phyloP scores from a whole-genome alignment of 768 basidiomycete species.

The Nidularia sp. region DNA sequence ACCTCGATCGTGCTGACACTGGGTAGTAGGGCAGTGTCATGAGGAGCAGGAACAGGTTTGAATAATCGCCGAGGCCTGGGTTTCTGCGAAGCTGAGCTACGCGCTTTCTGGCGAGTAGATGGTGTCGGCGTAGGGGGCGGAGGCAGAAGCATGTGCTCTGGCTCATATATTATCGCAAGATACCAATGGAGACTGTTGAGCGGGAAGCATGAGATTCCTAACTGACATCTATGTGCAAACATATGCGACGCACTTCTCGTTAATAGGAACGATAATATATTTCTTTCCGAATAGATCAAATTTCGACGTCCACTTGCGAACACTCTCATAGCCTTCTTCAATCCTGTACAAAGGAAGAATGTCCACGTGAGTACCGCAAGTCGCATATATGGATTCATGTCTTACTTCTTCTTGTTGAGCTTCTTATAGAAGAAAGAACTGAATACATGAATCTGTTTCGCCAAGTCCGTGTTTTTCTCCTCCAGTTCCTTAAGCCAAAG shows the following conservation, averaged over 20 bases:
- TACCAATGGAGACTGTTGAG: slow-evolving; percentile 88
- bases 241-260: slow-evolving; percentile 70
- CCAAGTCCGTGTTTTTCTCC: slow-evolving; percentile 51
- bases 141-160: slow-evolving; percentile 56
- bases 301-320: slow-evolving; percentile 92
- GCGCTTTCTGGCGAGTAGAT: not conserved
- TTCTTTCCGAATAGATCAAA: slow-evolving; percentile 87
- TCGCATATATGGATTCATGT: not conserved
- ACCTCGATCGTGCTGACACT: too few species aligned
- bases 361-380: not conserved
- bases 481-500: slow-evolving; percentile 65
- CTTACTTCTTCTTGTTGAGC: slow-evolving; percentile 66
- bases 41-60: too few species aligned
- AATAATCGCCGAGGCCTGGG: not conserved
- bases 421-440: slow-evolving; percentile 99
- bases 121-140: slow-evolving; percentile 10
- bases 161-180: slow-evolving; percentile 88
- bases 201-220: not conserved
- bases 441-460: slow-evolving; percentile 81
- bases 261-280: slow-evolving; percentile 93
- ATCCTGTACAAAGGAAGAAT: slow-evolving; percentile 20
- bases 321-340: slow-evolving; percentile 74
- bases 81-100: not conserved
- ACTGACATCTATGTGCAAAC: not conserved
- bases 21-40: too few species aligned